Percentiles rank a stretch among this genome's conserved stretches.
phyloP scores from a whole-genome alignment of 805 yeast genomes.

The Monosporozyma aerobia region DNA sequence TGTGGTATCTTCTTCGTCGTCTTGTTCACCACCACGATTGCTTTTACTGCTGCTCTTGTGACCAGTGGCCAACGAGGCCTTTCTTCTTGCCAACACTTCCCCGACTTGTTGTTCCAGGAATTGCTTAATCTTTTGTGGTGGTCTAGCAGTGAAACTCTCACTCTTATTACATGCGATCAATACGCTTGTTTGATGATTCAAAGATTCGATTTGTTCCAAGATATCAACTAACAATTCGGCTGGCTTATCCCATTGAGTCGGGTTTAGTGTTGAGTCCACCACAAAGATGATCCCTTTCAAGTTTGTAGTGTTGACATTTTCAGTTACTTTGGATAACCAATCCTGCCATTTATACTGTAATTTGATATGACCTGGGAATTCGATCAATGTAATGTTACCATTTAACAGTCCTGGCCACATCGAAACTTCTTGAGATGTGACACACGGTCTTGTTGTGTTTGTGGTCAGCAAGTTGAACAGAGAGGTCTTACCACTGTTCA shows the following conservation, averaged over 20 bases:
- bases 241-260: constrained; percentile 39
- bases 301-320: constrained; percentile 28
- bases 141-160: constrained; percentile 78
- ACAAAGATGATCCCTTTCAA: constrained; percentile 65
- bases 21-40: constrained; percentile 17
- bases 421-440: constrained; percentile 38
- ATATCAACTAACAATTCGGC: constrained; percentile 53
- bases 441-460: constrained; percentile 31
- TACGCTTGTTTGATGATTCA: constrained; percentile 27
- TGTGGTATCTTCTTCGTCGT: constrained; percentile 15
- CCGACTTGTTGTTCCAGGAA: constrained; percentile 58
- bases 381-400: constrained; percentile 36
- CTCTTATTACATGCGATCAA: constrained; percentile 76
- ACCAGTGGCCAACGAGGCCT: constrained; percentile 28
- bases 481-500: constrained; percentile 58
- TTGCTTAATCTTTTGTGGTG: constrained; percentile 49
- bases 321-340: constrained; percentile 37
- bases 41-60: background rate
- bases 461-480: constrained; percentile 33
- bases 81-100: constrained; percentile 37
- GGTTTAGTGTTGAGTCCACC: constrained; percentile 62
- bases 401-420: background rate
- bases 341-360: constrained; percentile 39
- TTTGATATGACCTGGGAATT: constrained; percentile 84
- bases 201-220: constrained; percentile 49